Base-by-base conservation (phyloP, 2,329 filamentous ascomycete genomes). In the Colletotrichum chrysophilum region DNA sequence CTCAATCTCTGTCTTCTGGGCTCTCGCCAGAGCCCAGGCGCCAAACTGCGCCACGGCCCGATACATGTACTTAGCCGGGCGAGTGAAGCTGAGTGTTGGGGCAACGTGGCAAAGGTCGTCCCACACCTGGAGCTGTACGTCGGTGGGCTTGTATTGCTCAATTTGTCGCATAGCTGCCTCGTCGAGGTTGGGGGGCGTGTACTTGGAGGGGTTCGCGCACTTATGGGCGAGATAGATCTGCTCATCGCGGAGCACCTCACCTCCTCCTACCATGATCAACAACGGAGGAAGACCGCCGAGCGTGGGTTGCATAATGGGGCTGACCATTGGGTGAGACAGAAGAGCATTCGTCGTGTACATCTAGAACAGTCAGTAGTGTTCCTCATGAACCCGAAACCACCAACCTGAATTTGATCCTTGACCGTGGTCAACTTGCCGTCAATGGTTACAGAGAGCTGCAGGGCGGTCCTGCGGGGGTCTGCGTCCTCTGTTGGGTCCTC, bases 1-100 rank as follows among this genome's bases (percentile, higher is more conserved):
- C 21, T 97, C 94, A 70, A 98, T 96, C 1, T 92, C 91, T 1
- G 90, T 91, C 75, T 95, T 90, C 81, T 98, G 96, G 0, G 96
- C 95, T 78, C 93, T 89, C 1, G 96, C 95, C 26, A 98, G 88
- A 0, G 94, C 94, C 96, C 96, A 98, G 0, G 96, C 95, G 3
- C 96, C 94, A 81, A 99, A 98, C 79, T 98, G 96, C 0, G 97
- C 94, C 68, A 98, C 92, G 2, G 95, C 95, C 64, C 96, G 91
- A 83, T 95, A 98, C 96, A 98, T 98, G 85, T 94, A 94, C 83
- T 98, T 98, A 61, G 96, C 97, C 1, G 97, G 97, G n/a, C 93
- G 91, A 0, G 96, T 98, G 83, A 98, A 98, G 80, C 95, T 98
- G n/a, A 98, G 89, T 0, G 96, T 98, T 1, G 96, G 95, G 1